These are phyloP conservation scores for Ormosia emarginata DNA, from an alignment of 306 rosid genomes.

Conservation along the genomic window DNA sequence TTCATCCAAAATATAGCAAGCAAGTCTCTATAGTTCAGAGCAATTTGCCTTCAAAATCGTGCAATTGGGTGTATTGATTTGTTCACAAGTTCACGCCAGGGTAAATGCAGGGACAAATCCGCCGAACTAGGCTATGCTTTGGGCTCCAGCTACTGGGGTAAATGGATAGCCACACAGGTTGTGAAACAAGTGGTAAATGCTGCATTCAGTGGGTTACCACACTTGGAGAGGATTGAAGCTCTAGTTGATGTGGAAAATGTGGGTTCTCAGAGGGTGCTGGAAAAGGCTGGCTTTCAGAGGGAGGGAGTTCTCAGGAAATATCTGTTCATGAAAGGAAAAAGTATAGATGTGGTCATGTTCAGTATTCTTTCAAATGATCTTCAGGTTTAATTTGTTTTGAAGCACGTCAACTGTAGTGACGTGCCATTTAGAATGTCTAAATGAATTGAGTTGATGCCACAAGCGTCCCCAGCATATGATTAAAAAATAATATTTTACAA, in stretches of 20 bases:
- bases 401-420: background rate
- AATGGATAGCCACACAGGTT: constrained; percentile 55
- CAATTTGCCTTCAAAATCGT: constrained; percentile 43
- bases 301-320: constrained; percentile 75
- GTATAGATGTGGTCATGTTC: constrained; percentile 42
- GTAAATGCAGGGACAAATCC: constrained; percentile 28
- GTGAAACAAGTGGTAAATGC: constrained; percentile 38
- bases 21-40: constrained; percentile 43
- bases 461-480: background rate
- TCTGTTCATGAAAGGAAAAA: constrained; percentile 32
- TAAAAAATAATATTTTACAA: too few relatives aligned
- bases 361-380: constrained; percentile 36
- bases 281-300: constrained; percentile 53
- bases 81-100: background rate
- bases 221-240: constrained; percentile 63
- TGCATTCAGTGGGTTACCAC: constrained; percentile 39
- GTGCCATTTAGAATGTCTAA: background rate
- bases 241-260: constrained; percentile 49
- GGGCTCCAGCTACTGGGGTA: constrained; percentile 52
- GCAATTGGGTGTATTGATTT: constrained; percentile 51
- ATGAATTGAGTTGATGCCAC: background rate
- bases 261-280: constrained; percentile 53
- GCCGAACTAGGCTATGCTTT: constrained; percentile 51
- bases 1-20: constrained; percentile 24
- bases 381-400: background rate